Base-by-base conservation (phyloP, 1,284 basidiomycete species). In the Moniliella sp. region DNA sequence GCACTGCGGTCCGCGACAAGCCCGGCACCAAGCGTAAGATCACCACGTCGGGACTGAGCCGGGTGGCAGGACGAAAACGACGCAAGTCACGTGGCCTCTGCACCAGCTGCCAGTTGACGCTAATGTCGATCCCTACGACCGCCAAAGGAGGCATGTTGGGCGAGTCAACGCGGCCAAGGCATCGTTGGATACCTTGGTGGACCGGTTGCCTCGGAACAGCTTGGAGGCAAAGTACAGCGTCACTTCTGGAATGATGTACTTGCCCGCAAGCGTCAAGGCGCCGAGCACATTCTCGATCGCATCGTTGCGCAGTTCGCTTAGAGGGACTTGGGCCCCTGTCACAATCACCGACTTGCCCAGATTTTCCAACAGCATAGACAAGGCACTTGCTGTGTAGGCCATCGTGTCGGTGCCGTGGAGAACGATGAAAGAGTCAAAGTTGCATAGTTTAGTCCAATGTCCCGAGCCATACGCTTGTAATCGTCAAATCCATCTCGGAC, bases 301-400 rank as follows among this genome's bases (percentile, higher is more conserved):
- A 59, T 91, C 82, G 48, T 84, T 88, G 8, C 81, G 69, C 19
- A 84, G 64, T 57, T 82, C 75, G 3, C 78, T 81, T 0, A 88
- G 65, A 4, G 83, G 82, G 32, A 91, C 84, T 62, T 91, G 83
- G 1, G 83, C 81, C 2, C 83, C 83, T 0, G 83, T 86, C 15
- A 88, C 57, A 39, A 88, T 80, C 73, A 65, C 63, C 1, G 76
- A 79, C 64, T 84, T n/a, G 31, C 81, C 81, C 4, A 88, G 67
- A 47, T 88, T 81, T 59, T 88, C 81, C 4, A 91, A 67, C 34
- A 91, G 63, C 61, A 88, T 88, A 50, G 77, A 78, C 23, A 86
- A 67, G 1, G 81, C 80, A 29, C 78, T 81, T 2, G 80, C 73
- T 2, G 76, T 78, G 61, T 82, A 86, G 2, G 75, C 72, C 48